phyloP scores from a whole-genome alignment of 1,284 basidiomycete genomes.

The Fereydounia khargensis region DNA sequence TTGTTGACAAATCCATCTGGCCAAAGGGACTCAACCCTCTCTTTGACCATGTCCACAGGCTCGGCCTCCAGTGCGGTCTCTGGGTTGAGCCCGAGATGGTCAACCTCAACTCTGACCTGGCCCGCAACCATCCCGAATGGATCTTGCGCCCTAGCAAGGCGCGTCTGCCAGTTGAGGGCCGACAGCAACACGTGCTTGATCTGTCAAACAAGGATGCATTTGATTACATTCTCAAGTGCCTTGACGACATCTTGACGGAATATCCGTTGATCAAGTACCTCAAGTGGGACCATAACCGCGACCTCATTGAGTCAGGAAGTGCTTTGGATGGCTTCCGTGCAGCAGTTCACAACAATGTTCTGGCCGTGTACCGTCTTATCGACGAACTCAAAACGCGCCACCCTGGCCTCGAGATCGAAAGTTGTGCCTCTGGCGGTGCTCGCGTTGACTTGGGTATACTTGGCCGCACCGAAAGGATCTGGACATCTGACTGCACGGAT shows the following conservation, averaged over 20 bases:
- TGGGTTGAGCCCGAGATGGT: slow-evolving; percentile 2
- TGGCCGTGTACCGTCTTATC: slow-evolving; percentile 3
- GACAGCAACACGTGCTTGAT: slow-evolving; percentile 2
- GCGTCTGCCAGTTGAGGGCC: not conserved
- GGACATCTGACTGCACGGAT: slow-evolving; percentile 4
- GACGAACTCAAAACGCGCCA: slow-evolving; percentile 1
- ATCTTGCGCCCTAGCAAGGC: not conserved
- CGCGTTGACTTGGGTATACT: slow-evolving; percentile 6
- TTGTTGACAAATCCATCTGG: slow-evolving; percentile 3
- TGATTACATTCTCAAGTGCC: slow-evolving; percentile 6
- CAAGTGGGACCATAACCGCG: slow-evolving; percentile 8
- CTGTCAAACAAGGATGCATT: slow-evolving; percentile 5
- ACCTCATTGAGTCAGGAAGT: slow-evolving; percentile 1
- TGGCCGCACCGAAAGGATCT: slow-evolving; percentile 3
- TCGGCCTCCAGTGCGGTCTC: slow-evolving; percentile 1
- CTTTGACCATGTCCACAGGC: slow-evolving; percentile 6
- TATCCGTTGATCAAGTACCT: slow-evolving; percentile 5
- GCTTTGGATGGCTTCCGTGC: not conserved
- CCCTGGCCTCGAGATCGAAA: slow-evolving; percentile 6
- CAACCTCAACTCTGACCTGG: slow-evolving; percentile 1
- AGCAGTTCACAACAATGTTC: slow-evolving; percentile 1
- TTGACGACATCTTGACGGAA: slow-evolving; percentile 3
- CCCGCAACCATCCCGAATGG: not conserved
- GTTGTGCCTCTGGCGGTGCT: slow-evolving; percentile 6
- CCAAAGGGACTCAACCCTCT: slow-evolving; percentile 4